Conservation (phyloP, 2,329 filamentous ascomycete genomes). For the Mariannaea elegans region DNA sequence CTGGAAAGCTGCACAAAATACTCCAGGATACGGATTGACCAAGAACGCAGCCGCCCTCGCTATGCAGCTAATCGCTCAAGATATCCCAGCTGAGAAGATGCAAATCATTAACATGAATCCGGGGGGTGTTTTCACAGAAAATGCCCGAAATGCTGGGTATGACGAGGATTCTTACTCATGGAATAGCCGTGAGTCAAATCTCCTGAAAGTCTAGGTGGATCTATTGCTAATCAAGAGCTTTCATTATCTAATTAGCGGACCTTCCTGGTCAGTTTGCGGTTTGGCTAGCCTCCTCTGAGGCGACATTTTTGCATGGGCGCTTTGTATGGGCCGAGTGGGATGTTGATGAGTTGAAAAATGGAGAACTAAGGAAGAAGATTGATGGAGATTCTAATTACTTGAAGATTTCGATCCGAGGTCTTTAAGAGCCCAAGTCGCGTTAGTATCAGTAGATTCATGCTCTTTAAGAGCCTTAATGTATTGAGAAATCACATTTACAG, state of each 20-base stretch:
- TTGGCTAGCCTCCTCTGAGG: slow-evolving; percentile 54
- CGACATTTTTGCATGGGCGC: slow-evolving; percentile 54
- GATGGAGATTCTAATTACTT: slow-evolving; percentile 8
- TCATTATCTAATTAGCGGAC: slow-evolving; percentile 23
- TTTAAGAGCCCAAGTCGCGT: too few relatives aligned
- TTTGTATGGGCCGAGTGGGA: slow-evolving; percentile 61
- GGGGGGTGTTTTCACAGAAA: not conserved
- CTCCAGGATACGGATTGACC: slow-evolving; percentile 46
- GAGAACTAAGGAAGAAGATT: slow-evolving; percentile 10
- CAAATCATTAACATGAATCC: slow-evolving; percentile 39
- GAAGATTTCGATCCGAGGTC: not conserved
- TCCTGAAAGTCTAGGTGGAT: fast-evolving
- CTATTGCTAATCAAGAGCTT: not conserved
- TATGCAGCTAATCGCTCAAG: slow-evolving; percentile 51
- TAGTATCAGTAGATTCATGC: too few relatives aligned
- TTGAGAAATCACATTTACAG: too few relatives aligned
- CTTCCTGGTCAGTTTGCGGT: slow-evolving; percentile 52
- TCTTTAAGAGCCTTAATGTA: too few relatives aligned
- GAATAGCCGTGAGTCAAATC: not conserved
- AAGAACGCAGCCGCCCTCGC: slow-evolving; percentile 49
- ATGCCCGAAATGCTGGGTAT: slow-evolving; percentile 1
- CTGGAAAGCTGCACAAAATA: not conserved
- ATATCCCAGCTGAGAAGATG: slow-evolving; percentile 37
- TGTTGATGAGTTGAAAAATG: slow-evolving; percentile 54
- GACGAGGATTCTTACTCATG: not conserved